These are phyloP conservation scores for Codiaeum variegatum DNA, from an alignment of 441 rosid genomes.

Conservation along the genomic window DNA sequence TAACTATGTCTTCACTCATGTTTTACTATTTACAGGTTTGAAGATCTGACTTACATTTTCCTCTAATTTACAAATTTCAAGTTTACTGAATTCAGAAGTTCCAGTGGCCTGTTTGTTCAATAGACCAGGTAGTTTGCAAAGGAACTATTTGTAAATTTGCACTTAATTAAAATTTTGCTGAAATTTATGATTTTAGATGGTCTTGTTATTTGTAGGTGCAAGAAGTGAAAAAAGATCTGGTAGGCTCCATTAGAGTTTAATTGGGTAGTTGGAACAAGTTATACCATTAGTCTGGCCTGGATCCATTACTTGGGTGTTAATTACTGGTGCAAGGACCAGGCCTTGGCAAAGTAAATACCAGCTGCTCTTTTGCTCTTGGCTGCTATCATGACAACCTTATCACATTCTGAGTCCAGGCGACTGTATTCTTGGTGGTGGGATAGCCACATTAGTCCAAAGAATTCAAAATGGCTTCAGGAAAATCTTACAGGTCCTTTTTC, in stretches of 20 bases:
- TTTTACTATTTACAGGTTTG: conserved; percentile 14
- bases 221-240: conserved; percentile 25
- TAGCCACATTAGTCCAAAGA: conserved; percentile 90
- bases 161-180: conserved; percentile 16
- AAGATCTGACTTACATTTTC: conserved; percentile 26
- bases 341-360: conserved; percentile 40
- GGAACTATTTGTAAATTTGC: conserved; percentile 10
- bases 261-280: conserved; percentile 16
- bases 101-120: conserved; percentile 27
- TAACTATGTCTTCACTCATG: conserved; percentile 1
- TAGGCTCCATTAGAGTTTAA: conserved; percentile 15
- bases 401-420: conserved; percentile 53
- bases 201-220: conserved; percentile 28
- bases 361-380: conserved; percentile 36
- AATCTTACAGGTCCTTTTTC: conserved; percentile 72
- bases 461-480: conserved; percentile 96
- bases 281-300: conserved; percentile 68
- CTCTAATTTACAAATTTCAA: conserved; percentile 16
- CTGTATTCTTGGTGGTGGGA: conserved; percentile 99
- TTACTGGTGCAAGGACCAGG: conserved; percentile 43
- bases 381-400: conserved; percentile 55
- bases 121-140: conserved; percentile 24
- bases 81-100: conserved; percentile 12
- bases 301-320: conserved; percentile 44
- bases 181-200: conserved; percentile 8